These are phyloP conservation scores for Paulownia fortunei DNA, from an alignment of 257 asterid genomes.

Conservation along the genomic window DNA sequence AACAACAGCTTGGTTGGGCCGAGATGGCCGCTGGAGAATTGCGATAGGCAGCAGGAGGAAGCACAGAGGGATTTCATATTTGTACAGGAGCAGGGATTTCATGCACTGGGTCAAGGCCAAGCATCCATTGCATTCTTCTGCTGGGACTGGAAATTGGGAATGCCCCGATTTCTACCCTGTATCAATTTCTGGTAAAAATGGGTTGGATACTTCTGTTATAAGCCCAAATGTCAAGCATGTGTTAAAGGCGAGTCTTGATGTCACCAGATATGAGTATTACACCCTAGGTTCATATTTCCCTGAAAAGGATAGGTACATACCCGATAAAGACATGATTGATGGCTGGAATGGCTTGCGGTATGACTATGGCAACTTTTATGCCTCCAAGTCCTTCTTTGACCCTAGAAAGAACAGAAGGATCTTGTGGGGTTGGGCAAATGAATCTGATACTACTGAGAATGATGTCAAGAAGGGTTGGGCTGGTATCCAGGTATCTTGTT, in stretches of 20 bases:
- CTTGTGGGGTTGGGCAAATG: slow-evolving; percentile 84
- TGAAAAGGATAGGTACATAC: slow-evolving; percentile 45
- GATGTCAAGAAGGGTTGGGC: slow-evolving; percentile 76
- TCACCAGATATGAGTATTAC: slow-evolving; percentile 56
- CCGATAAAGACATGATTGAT: slow-evolving; percentile 57
- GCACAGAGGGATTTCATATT: slow-evolving; percentile 49
- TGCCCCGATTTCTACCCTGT: slow-evolving; percentile 85
- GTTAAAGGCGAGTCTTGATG: slow-evolving; percentile 69
- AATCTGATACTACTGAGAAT: slow-evolving; percentile 49
- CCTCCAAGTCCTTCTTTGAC: slow-evolving; percentile 80
- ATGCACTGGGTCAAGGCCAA: slow-evolving; percentile 53
- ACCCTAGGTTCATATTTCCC: slow-evolving; percentile 56
- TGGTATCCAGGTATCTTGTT: slow-evolving; percentile 53
- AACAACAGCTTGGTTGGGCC: slow-evolving; percentile 76
- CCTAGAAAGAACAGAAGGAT: slow-evolving; percentile 58
- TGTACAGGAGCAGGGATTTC: slow-evolving; percentile 67
- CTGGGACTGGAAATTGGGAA: slow-evolving; percentile 67
- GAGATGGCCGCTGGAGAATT: slow-evolving; percentile 63
- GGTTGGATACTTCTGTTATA: slow-evolving; percentile 57
- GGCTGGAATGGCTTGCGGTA: slow-evolving; percentile 59
- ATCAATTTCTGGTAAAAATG: slow-evolving; percentile 35
- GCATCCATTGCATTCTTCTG: slow-evolving; percentile 53
- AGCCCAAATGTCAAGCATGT: slow-evolving; percentile 57
- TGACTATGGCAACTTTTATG: slow-evolving; percentile 80
- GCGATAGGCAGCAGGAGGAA: slow-evolving; percentile 51